These are phyloP conservation scores for Candida krabiensis DNA, from an alignment of 805 yeast genomes.

Conservation along the genomic window DNA sequence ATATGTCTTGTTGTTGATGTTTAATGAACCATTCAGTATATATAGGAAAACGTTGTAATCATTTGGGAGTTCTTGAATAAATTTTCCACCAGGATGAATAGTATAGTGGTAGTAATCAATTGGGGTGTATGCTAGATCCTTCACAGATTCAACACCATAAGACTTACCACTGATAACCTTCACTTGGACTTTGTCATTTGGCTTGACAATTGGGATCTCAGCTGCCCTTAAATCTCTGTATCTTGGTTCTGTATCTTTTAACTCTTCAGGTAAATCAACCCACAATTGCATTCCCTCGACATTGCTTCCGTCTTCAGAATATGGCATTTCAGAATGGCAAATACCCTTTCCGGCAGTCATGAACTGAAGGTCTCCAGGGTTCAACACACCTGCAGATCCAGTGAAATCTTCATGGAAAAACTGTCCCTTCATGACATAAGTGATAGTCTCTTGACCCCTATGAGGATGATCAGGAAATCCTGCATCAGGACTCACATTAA, in stretches of 20 bases:
- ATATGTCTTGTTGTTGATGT: constrained; percentile 42
- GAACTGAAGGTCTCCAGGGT: constrained; percentile 85
- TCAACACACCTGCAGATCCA: constrained; percentile 73
- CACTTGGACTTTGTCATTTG: constrained; percentile 62
- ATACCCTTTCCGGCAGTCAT: constrained; percentile 93
- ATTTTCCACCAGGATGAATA: constrained; percentile 63
- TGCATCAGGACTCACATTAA: constrained; percentile 57
- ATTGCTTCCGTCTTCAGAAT: constrained; percentile 48
- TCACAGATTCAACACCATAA: constrained; percentile 71
- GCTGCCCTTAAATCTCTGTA: constrained; percentile 71
- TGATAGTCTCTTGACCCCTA: constrained; percentile 80
- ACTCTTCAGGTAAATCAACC: constrained; percentile 74
- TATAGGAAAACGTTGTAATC: constrained; percentile 72
- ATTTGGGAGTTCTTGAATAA: constrained; percentile 56
- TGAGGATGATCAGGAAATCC: constrained; percentile 89
- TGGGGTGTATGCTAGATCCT: constrained; percentile 81
- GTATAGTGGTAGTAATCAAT: constrained; percentile 68
- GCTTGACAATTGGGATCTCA: constrained; percentile 70
- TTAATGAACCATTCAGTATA: constrained; percentile 59
- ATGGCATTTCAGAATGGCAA: constrained; percentile 86
- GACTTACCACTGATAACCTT: constrained; percentile 77
- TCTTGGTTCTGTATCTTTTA: constrained; percentile 67
- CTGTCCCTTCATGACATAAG: constrained; percentile 62
- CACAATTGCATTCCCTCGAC: constrained; percentile 77
- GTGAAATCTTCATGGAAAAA: constrained; percentile 86